phyloP scores from a whole-genome alignment of 1,284 basidiomycete genomes.

The Fomitiporia mediterranea region DNA sequence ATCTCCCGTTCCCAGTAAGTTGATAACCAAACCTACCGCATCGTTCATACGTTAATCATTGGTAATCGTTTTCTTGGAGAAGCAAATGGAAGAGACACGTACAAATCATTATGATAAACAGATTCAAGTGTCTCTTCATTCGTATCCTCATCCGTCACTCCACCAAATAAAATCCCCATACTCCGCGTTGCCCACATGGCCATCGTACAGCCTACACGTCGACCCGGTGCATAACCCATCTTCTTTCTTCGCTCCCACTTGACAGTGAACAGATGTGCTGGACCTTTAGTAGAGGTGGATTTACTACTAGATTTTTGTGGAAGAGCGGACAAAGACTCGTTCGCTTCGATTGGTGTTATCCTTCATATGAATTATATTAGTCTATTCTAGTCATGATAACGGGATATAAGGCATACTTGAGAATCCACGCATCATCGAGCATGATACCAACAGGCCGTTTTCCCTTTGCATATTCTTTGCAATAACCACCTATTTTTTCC shows the following conservation, averaged over 20 bases:
- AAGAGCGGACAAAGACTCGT: slow-evolving; percentile 21
- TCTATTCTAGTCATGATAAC: too few relatives aligned
- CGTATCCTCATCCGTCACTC: slow-evolving; percentile 86
- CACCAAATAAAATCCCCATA: slow-evolving; percentile 85
- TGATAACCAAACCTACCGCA: slow-evolving; percentile 77
- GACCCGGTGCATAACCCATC: slow-evolving; percentile 66
- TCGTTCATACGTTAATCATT: too few relatives aligned
- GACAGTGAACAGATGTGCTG: slow-evolving; percentile 45
- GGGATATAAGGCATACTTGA: slow-evolving; percentile 58
- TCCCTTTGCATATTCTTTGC: slow-evolving; percentile 87
- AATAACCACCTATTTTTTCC: slow-evolving; percentile 67
- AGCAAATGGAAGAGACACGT: slow-evolving; percentile 24
- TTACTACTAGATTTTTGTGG: slow-evolving; percentile 29
- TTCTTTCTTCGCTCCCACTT: slow-evolving; percentile 89
- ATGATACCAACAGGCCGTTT: slow-evolving; percentile 84
- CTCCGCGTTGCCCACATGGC: slow-evolving; percentile 63
- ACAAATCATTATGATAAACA: slow-evolving; percentile 84
- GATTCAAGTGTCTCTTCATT: slow-evolving; percentile 85
- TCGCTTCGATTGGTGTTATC: slow-evolving; percentile 33
- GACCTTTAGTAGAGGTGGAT: slow-evolving; percentile 32
- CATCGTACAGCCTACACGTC: slow-evolving; percentile 85
- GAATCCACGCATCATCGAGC: slow-evolving; percentile 88
- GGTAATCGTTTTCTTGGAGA: not conserved
- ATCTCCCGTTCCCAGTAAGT: slow-evolving; percentile 70
- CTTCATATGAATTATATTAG: too few relatives aligned